phyloP scores from a whole-genome alignment of 805 yeast genomes.

The Hanseniaspora clermontiae region DNA sequence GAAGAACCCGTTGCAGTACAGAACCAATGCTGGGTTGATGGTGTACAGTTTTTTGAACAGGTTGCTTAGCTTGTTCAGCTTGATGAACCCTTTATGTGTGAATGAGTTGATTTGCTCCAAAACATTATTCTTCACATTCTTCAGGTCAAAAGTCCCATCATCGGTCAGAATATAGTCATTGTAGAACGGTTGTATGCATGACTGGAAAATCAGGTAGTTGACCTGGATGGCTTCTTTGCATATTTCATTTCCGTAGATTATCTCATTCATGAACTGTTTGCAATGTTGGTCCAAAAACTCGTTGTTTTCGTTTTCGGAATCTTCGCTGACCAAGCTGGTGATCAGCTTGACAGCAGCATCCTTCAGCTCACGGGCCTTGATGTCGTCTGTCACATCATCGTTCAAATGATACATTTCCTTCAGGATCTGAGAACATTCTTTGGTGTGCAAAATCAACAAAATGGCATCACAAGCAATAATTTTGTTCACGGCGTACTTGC shows the following conservation, averaged over 20 bases:
- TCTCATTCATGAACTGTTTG: constrained; percentile 9
- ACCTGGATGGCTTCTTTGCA: constrained; percentile 1
- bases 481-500: neutral
- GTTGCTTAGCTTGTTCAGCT: constrained; percentile 2
- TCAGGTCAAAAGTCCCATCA: constrained; percentile 13
- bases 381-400: neutral
- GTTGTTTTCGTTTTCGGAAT: neutral
- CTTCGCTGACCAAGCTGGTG: constrained; percentile 1
- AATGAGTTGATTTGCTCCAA: constrained; percentile 7
- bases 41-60: constrained; percentile 2
- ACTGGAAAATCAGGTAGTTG: neutral
- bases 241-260: constrained; percentile 6
- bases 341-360: constrained; percentile 2
- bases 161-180: constrained; percentile 4
- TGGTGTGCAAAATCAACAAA: constrained; percentile 3
- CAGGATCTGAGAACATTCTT: neutral
- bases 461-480: constrained; percentile 11
- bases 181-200: constrained; percentile 1
- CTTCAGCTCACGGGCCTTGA: neutral
- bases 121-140: neutral
- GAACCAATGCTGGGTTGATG: neutral
- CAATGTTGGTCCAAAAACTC: constrained; percentile 3
- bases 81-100: constrained; percentile 4
- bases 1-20: constrained; percentile 3
- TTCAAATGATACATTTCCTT: neutral